Evolutionary conservation across 1,284 basidiomycete species (phyloP).

Genomic region (Boletus smithii): DNA sequence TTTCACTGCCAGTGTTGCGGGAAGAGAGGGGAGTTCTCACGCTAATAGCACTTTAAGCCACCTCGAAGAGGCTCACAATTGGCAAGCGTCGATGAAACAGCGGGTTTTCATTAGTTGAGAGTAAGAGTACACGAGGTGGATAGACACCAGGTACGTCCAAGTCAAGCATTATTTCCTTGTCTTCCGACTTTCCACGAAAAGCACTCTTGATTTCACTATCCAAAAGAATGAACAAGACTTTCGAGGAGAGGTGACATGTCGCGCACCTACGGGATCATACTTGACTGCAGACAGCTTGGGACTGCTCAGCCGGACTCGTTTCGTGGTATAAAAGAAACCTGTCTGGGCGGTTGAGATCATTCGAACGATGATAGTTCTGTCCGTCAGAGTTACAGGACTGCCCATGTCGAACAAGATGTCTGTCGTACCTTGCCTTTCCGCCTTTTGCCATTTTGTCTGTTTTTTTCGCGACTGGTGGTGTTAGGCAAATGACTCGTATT

Average conservation of each 20-base stretch:
- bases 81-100: not conserved
- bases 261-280: conserved; percentile 82
- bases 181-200: conserved; percentile 79
- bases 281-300: conserved; percentile 81
- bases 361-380: conserved; percentile 79
- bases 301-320: conserved; percentile 60
- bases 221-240: conserved; percentile 4
- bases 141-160: not conserved
- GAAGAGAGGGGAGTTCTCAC: conserved; percentile 6
- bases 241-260: not conserved
- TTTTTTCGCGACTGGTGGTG: not conserved
- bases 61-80: not conserved
- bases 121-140: too few species aligned
- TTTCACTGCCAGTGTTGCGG: not conserved
- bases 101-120: too few species aligned
- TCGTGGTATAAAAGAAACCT: conserved; percentile 85
- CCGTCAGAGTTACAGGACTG: not conserved
- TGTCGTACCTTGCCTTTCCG: conserved; percentile 50
- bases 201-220: conserved; percentile 66
- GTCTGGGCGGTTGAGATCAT: conserved; percentile 88
- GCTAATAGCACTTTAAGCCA: too few species aligned
- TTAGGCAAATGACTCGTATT: not conserved
- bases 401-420: not conserved
- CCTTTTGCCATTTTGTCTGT: conserved; percentile 38
- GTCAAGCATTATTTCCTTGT: conserved; percentile 47